These are phyloP conservation scores for Globisporangium cederbergense DNA, from an alignment of 352 stramenopile species.

Conservation along the genomic window DNA sequence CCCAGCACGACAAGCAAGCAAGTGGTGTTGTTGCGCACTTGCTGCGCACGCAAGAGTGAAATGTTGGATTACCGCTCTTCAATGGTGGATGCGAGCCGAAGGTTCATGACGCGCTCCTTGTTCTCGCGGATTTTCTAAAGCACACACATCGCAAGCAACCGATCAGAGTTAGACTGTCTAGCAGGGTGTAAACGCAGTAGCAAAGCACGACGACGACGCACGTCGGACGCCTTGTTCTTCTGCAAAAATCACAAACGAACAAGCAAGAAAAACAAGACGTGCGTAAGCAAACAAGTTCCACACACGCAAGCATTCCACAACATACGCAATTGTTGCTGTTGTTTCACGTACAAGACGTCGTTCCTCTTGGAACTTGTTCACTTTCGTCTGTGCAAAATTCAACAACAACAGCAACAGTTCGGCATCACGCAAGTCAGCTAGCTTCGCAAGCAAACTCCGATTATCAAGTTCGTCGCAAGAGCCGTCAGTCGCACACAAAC, in stretches of 20 bases:
- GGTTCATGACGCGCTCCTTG: conserved; percentile 33
- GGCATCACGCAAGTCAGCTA: neutral
- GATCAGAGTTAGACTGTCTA: no score
- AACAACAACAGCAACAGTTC: neutral
- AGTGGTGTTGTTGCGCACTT: neutral
- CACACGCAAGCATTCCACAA: neutral
- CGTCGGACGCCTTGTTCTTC: conserved; percentile 40
- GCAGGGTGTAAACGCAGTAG: no score
- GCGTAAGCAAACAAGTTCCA: neutral
- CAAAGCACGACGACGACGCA: neutral
- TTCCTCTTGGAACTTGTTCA: conserved; percentile 13
- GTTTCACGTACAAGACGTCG: conserved; percentile 12
- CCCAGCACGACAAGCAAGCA: neutral
- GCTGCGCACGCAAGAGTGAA: neutral
- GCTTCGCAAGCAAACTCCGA: neutral
- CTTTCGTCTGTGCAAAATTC: conserved; percentile 22
- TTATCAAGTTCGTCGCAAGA: neutral
- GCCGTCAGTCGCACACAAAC: neutral
- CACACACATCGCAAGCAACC: conserved; percentile 15
- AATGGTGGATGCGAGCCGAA: conserved; percentile 18
- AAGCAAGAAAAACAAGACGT: neutral
- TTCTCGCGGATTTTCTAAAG: conserved; percentile 65
- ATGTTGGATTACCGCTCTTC: conserved; percentile 22
- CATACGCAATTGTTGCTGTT: no score
- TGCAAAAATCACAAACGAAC: conserved; percentile 6